A percentile compares a stretch with the other conserved stretches of the same genome.
Conservation (phyloP, 2,329 filamentous ascomycete species). For the Claviceps purpurea region DNA sequence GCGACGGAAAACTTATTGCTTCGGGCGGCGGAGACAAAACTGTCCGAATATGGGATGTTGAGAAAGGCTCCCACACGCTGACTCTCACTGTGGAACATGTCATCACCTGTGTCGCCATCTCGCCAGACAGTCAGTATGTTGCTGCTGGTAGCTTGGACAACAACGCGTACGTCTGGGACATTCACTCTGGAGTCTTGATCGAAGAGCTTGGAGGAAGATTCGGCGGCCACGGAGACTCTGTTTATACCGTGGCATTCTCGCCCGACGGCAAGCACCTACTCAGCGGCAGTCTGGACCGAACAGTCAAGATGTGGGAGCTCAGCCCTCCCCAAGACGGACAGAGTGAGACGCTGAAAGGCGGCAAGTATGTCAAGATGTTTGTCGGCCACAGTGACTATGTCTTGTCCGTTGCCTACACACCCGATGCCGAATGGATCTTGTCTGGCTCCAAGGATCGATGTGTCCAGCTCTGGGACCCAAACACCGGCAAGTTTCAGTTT, state of each 20-base stretch:
- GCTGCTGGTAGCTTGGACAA: slow-evolving; percentile 93
- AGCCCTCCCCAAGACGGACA: slow-evolving; percentile 55
- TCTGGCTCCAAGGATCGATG: slow-evolving; percentile 94
- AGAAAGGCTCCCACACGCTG: slow-evolving; percentile 66
- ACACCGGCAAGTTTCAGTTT: slow-evolving; percentile 84
- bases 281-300: slow-evolving; percentile 90
- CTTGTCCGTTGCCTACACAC: slow-evolving; percentile 85
- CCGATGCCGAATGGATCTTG: slow-evolving; percentile 93
- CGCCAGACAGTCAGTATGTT: slow-evolving; percentile 84
- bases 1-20: slow-evolving; percentile 85
- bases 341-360: slow-evolving; percentile 60
- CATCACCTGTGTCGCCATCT: slow-evolving; percentile 94
- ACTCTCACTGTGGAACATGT: slow-evolving; percentile 90
- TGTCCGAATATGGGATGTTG: slow-evolving; percentile 92
- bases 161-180: slow-evolving; percentile 96
- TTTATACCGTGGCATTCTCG: slow-evolving; percentile 92
- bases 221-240: slow-evolving; percentile 90
- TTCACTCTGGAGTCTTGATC: slow-evolving; percentile 68
- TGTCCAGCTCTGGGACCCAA: slow-evolving; percentile 97
- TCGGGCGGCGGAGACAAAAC: slow-evolving; percentile 91
- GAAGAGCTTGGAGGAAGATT: slow-evolving; percentile 76
- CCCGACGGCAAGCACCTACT: slow-evolving; percentile 88
- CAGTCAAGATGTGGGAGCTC: slow-evolving; percentile 99
- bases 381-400: slow-evolving; percentile 98
- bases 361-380: slow-evolving; percentile 91